Evolutionary conservation across 306 rosid genomes (phyloP), one percentile per base, ranked within the genome.

Genomic region (Spatholobus suberectus): DNA sequence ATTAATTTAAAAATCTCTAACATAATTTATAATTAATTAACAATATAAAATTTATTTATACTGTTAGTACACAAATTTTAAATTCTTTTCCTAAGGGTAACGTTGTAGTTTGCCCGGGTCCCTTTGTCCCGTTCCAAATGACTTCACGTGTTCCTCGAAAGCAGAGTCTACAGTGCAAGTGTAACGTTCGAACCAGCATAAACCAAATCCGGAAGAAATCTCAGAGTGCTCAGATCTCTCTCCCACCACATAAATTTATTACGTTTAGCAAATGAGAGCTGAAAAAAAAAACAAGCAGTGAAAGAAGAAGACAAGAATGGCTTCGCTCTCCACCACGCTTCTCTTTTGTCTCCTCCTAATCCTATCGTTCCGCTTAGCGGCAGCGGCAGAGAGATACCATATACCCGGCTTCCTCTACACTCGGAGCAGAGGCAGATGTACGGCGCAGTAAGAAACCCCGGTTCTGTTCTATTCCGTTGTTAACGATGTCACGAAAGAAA

Each of bases 391-490:
- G 3, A 26, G n/a, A 13, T 81, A 72, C 0, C 61, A 61, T 21
- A 76, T 29, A 74, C 94, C 94, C 1, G 98, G 97, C 1, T 96
- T 96, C 84, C 63, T 90, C 83, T 93, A 79, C 79, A 85, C 92
- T 1, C 86, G 96, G 72, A 85, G 34, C 85, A 89, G 81, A n/a
- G 97, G 94, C 63, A 88, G 85, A 88, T 96, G 98, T 88, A 90
- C 95, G 18, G 88, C 99, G 1, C 92, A 89, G 97, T 92, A 82
- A 90, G 80, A 32, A 40, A 40, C n/a, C n/a, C 2, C 4, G 2
- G 1, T 27, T 47, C 24, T 9, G 1, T 27, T 47, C 15, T 9
- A 3, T 21, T 57, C 34, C 1, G 6, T 26, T n/a, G 8, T 49
- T 59, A 59, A 59, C 6, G 1, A 57, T 57, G 6, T 57, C 3